Percentiles rank a stretch among this genome's conserved stretches.
Conservation (phyloP, 495 filamentous ascomycete genomes). For the Acidiella bohemica region DNA sequence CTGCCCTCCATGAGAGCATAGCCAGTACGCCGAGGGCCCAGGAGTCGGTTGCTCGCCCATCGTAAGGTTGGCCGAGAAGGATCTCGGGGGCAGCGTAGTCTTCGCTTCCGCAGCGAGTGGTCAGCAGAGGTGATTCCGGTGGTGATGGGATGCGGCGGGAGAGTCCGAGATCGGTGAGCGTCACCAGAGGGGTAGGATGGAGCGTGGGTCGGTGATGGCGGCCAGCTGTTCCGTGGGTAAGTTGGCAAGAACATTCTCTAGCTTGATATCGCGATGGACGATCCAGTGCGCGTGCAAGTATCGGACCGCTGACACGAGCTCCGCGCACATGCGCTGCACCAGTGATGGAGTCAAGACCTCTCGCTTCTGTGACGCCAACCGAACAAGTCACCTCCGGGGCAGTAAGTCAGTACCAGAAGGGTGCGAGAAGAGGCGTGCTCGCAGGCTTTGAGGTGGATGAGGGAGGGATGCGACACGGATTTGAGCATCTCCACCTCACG, state of each 20-base stretch:
- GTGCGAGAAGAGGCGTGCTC: conserved; percentile 67
- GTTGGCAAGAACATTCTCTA: conserved; percentile 93
- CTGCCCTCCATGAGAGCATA: conserved; percentile 88
- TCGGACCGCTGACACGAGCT: conserved; percentile 68
- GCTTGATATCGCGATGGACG: conserved; percentile 93
- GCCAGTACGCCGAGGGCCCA: conserved; percentile 89
- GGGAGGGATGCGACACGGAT: conserved; percentile 68
- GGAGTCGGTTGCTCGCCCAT: conserved; percentile 81
- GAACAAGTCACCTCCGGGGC: conserved; percentile 87
- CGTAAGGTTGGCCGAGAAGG: conserved; percentile 86
- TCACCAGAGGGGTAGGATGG: conserved; percentile 68
- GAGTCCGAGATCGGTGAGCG: conserved; percentile 86
- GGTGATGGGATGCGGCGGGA: conserved; percentile 61
- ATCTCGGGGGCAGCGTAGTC: conserved; percentile 97
- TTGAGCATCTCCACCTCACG: conserved; percentile 90
- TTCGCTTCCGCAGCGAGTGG: conserved; percentile 85
- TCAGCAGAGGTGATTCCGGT: conserved; percentile 56
- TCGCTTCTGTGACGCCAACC: conserved; percentile 65
- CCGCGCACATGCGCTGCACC: conserved; percentile 76
- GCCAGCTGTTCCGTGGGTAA: conserved; percentile 44
- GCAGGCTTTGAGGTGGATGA: conserved; percentile 82
- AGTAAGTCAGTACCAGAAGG: conserved; percentile 78
- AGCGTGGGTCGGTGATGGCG: conserved; percentile 44
- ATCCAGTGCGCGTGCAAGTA: conserved; percentile 79
- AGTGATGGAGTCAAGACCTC: conserved; percentile 51